Percentiles rank a stretch among this genome's conserved stretches.
Evolutionary conservation across 2,329 filamentous ascomycete genomes (phyloP).

Genomic region (Fusarium concolor): DNA sequence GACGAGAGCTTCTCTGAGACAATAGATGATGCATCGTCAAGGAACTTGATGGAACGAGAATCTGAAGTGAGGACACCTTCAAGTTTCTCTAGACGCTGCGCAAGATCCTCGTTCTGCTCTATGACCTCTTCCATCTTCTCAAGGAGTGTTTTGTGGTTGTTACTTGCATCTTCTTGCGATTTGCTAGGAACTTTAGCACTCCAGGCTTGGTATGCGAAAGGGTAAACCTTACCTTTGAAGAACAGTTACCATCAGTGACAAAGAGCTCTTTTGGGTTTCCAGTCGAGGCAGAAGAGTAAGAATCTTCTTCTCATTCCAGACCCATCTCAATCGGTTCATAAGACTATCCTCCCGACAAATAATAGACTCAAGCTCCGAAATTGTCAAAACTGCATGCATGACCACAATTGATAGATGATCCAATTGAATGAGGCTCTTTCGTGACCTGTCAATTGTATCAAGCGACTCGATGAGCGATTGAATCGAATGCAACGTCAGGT

Average conservation of each 20-base stretch:
- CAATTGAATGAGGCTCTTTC: conserved; percentile 2
- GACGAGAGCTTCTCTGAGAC: neutral
- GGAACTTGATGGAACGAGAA: conserved; percentile 5
- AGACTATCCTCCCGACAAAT: conserved; percentile 5
- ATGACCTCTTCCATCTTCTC: conserved; percentile 8
- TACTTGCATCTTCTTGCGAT: neutral
- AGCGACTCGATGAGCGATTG: neutral
- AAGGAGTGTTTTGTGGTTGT: neutral
- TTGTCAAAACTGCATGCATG: conserved; percentile 5
- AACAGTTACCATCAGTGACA: conserved; percentile 5
- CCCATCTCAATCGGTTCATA: conserved; percentile 7
- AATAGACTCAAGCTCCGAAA: conserved; percentile 9
- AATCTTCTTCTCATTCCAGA: conserved; percentile 5
- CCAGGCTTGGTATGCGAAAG: too few relatives aligned
- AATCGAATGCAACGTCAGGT: conserved; percentile 1
- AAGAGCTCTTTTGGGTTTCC: conserved; percentile 10
- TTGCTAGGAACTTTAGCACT: neutral
- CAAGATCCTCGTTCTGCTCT: neutral
- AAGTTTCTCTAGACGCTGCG: neutral
- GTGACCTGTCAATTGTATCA: neutral
- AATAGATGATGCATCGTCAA: conserved; percentile 7
- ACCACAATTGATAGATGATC: conserved; percentile 9
- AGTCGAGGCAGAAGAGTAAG: neutral
- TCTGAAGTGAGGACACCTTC: neutral
- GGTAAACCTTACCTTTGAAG: neutral